Conservation (phyloP, 2,329 filamentous ascomycete species). For the Sporothrix inflata region DNA sequence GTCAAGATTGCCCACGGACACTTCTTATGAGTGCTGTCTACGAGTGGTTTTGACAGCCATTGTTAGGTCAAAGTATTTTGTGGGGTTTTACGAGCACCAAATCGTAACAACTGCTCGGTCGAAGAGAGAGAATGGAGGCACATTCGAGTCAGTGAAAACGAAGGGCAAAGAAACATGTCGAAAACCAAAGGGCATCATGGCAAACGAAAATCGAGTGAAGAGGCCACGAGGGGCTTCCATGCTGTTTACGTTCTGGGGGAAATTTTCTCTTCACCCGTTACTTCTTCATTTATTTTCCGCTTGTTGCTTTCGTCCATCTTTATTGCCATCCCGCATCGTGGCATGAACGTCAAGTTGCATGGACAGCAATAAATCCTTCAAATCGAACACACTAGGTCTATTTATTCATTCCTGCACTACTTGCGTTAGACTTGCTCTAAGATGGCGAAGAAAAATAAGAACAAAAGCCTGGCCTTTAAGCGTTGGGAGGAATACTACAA, state of each 20-base stretch:
- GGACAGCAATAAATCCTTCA: no score
- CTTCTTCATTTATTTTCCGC: neutral
- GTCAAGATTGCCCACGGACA: no score
- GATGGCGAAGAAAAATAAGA: constrained; percentile 11
- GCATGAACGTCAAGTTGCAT: neutral
- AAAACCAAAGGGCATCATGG: neutral
- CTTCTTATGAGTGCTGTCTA: no score
- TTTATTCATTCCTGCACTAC: no score
- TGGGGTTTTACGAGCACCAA: no score
- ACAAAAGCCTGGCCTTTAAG: neutral
- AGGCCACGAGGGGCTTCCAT: neutral
- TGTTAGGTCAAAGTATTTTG: no score
- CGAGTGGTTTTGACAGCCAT: no score
- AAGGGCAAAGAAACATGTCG: neutral
- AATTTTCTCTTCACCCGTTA: no score
- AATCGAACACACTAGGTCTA: no score
- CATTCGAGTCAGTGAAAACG: neutral
- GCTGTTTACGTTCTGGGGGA: no score
- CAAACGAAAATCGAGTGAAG: neutral
- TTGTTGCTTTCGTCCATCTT: neutral
- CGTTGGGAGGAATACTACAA: constrained; percentile 42
- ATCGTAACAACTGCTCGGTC: no score
- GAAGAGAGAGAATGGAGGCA: neutral
- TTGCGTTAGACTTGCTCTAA: no score
- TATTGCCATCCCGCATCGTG: neutral